Base-by-base conservation (phyloP, 331 rosid genomes). In the Cydonia oblonga region DNA sequence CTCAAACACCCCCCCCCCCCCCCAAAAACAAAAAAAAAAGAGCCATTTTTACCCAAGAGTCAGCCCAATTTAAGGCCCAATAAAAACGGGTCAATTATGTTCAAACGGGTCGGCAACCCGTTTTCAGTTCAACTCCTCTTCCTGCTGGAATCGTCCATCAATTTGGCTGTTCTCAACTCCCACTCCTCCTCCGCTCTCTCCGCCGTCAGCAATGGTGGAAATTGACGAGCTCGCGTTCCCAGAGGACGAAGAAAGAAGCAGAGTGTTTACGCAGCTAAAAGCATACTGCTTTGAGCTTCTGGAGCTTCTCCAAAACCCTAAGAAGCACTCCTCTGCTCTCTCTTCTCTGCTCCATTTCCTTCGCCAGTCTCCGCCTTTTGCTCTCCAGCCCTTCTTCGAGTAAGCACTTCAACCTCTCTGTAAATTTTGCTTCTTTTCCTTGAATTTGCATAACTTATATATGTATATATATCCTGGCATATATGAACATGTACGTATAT, bases 371-470 rank as follows among this genome's bases (percentile, higher is more conserved):
- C 75, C 87, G 2, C 49, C 90, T 42, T 59, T 70, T 58, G 18
- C 78, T 78, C 80, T 93, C 58, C 98, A 87, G 71, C 96, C 95
- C 3, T 89, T 89, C 84, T 85, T 90, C 72, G 97, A 93, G 97
- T 93, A 79, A 75, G 85, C 16, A 49, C 14, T 68, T 20, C 12
- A 6, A 7, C 23, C n/a, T 28, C 35, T 62, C 6, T 25, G 42
- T 18, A 32, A 16, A 22, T n/a, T 49, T 49, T 5, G 57, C 16
- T 71, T 56, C 57, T 26, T 70, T 42, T 16, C 30, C 72, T 64
- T 35, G 23, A 25, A 52, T 18, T 51, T 4, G 12, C 14, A 4
- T 13, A 19, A 11, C 33, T 26, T 13, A 5, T 20, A 12, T 28
- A 15, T 29, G 1, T 28, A 4, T 25, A 10, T 10, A 10, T 51